These are phyloP conservation scores for Aureoboletus auriporus DNA, from an alignment of 768 basidiomycete species.

Conservation along the genomic window DNA sequence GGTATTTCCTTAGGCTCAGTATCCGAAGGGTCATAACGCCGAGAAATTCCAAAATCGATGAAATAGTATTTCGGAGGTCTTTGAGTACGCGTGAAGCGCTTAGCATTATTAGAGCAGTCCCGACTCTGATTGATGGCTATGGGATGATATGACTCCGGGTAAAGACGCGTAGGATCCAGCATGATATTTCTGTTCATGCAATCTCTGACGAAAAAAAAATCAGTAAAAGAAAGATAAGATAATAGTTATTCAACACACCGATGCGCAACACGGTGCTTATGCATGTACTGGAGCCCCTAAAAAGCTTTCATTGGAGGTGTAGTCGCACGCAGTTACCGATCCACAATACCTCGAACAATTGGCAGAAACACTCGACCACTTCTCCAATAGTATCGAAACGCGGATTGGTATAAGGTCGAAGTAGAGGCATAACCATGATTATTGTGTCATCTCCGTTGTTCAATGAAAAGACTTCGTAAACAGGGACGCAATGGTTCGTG, in stretches of 20 bases:
- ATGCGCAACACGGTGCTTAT: no score
- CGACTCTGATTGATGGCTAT: background rate
- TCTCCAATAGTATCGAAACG: conserved; percentile 9
- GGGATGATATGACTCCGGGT: conserved; percentile 27
- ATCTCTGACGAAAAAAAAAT: conserved; percentile 14
- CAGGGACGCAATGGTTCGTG: conserved; percentile 25
- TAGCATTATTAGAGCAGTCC: conserved; percentile 17
- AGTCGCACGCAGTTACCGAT: no score
- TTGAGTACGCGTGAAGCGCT: conserved; percentile 28
- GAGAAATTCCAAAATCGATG: conserved; percentile 37
- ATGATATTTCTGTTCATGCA: conserved; percentile 30
- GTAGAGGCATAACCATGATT: conserved; percentile 30
- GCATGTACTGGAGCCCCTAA: no score
- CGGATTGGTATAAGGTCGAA: conserved; percentile 16
- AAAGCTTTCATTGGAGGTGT: no score
- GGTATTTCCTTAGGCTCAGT: conserved; percentile 24
- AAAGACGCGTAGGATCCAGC: conserved; percentile 26
- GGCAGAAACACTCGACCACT: no score
- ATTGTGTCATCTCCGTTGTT: conserved; percentile 6
- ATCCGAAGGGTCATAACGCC: conserved; percentile 24
- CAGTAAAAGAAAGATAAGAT: no score
- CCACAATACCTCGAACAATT: no score
- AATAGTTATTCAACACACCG: no score
- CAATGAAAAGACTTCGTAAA: conserved; percentile 13
- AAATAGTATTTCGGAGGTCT: conserved; percentile 30